A percentile compares a stretch with the other conserved stretches of the same genome.
Conservation (phyloP, 768 basidiomycete species). For the Trametes cubensis region DNA sequence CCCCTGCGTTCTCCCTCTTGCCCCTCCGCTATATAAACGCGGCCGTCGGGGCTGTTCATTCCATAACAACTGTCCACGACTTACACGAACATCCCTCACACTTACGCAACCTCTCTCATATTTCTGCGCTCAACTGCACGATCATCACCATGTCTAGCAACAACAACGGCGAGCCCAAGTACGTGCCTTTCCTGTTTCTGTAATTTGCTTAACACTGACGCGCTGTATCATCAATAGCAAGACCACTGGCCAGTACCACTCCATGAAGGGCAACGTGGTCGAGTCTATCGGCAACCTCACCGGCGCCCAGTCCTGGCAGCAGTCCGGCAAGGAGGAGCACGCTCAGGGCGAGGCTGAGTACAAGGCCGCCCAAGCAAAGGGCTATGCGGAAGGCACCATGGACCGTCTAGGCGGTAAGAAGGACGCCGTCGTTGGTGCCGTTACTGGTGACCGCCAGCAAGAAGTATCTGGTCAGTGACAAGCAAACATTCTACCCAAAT, state of each 20-base stretch:
- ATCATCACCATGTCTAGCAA: conserved; percentile 13
- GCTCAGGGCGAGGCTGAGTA: conserved; percentile 49
- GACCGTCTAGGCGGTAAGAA: conserved; percentile 55
- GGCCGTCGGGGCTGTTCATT: not conserved
- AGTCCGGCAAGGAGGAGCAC: conserved; percentile 55
- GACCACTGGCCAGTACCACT: conserved; percentile 44
- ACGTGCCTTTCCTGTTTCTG: not conserved
- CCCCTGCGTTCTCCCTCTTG: not conserved
- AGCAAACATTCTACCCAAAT: no score
- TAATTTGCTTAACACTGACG: not conserved
- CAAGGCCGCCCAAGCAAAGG: conserved; percentile 50
- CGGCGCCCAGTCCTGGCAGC: conserved; percentile 45
- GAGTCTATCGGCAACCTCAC: conserved; percentile 47
- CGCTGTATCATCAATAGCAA: conserved; percentile 30
- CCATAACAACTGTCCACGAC: not conserved
- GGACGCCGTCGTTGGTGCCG: conserved; percentile 55
- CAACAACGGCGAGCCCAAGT: conserved; percentile 22
- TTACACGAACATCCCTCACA: not conserved
- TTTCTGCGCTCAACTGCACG: not conserved
- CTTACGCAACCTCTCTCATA: not conserved
- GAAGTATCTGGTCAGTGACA: conserved; percentile 51
- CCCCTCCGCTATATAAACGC: not conserved
- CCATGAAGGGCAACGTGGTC: conserved; percentile 42
- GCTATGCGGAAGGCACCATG: conserved; percentile 48
- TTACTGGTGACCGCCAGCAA: conserved; percentile 56